phyloP scores from a whole-genome alignment of 75 land plant genomes.

The Pinus tabuliformis region DNA sequence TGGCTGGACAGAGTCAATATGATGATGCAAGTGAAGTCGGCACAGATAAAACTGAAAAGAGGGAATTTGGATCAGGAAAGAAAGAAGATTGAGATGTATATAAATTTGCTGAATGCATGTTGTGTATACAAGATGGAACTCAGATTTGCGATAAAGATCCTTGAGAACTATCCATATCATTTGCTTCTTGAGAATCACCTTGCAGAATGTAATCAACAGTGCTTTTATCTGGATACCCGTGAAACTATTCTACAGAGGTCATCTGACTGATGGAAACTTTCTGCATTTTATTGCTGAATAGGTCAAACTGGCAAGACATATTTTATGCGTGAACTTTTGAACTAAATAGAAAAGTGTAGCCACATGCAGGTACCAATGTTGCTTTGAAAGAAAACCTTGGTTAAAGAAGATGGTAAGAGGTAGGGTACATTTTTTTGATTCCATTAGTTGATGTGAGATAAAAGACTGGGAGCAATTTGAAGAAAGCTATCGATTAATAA shows the following conservation, averaged over 20 bases:
- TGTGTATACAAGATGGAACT: not conserved
- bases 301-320: not conserved
- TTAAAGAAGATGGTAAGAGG: not conserved
- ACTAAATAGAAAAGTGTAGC: not conserved
- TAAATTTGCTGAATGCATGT: not conserved
- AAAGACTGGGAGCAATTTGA: not conserved
- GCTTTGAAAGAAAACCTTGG: not conserved
- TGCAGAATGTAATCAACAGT: not conserved
- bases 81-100: not conserved
- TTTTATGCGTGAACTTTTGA: not conserved
- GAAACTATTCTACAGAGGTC: not conserved
- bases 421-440: not conserved
- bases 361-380: not conserved
- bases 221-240: not conserved
- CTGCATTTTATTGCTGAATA: not conserved
- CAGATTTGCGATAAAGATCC: not conserved
- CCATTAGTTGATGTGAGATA: not conserved
- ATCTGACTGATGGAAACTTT: not conserved
- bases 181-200: too few species aligned
- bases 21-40: not conserved
- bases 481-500: not conserved
- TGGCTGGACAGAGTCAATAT: not conserved
- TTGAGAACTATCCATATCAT: not conserved
- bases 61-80: not conserved
- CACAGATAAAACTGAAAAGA: conserved; percentile 1